phyloP scores from a whole-genome alignment of 129 eudicot genomes.

The Arctium lappa region DNA sequence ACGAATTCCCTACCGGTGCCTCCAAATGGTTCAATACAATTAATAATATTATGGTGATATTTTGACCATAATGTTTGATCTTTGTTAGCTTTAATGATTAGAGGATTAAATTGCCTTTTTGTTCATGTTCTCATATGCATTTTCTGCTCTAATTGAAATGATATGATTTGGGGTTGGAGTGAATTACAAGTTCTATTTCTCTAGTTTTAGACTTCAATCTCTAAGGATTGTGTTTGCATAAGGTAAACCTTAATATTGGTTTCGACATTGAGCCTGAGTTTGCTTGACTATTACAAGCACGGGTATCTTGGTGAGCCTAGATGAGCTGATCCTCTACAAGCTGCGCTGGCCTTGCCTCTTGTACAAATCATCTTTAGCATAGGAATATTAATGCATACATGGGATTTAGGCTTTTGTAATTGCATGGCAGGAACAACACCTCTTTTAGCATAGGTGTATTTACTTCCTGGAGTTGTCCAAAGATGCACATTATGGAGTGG shows the following conservation, averaged over 20 bases:
- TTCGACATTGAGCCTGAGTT: conserved; percentile 1
- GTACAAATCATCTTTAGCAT: no score
- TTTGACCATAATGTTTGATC: background rate
- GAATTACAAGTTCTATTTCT: background rate
- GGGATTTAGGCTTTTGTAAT: no score
- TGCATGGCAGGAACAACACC: no score
- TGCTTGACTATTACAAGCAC: background rate
- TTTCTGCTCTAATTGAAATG: background rate
- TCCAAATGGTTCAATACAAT: background rate
- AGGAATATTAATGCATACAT: no score
- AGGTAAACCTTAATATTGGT: background rate
- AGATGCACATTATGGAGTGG: no score
- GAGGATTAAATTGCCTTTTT: background rate
- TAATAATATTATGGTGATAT: background rate
- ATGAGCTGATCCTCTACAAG: background rate
- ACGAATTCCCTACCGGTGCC: background rate
- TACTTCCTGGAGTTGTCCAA: no score
- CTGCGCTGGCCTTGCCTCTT: background rate
- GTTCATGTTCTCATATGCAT: background rate
- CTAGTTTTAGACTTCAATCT: background rate
- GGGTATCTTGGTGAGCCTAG: background rate
- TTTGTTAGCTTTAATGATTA: background rate
- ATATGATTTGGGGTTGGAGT: conserved; percentile 3
- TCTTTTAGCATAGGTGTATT: no score
- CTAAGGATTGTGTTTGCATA: background rate